phyloP scores from a whole-genome alignment of 306 rosid species.

The Nissolia schottii region DNA sequence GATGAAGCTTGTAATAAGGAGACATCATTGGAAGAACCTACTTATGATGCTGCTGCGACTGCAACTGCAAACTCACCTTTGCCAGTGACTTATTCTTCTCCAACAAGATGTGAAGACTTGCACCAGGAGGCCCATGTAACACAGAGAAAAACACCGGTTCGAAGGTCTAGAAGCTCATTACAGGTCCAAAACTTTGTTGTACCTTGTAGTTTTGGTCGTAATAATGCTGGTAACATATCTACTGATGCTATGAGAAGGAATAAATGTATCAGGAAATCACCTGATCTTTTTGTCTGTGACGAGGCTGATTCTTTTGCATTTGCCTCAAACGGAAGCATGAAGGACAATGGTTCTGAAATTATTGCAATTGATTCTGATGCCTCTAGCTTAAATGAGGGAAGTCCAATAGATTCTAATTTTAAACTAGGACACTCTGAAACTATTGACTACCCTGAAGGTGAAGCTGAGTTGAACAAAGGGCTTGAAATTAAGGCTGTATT shows the following conservation, averaged over 20 bases:
- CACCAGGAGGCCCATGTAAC: constrained; percentile 31
- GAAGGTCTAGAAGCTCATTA: constrained; percentile 65
- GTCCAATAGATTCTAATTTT: constrained; percentile 56
- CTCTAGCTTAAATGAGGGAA: constrained; percentile 58
- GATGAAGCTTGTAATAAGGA: constrained; percentile 38
- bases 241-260: constrained; percentile 45
- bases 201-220: constrained; percentile 44
- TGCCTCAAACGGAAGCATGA: constrained; percentile 61
- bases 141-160: constrained; percentile 43
- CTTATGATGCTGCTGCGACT: constrained; percentile 29
- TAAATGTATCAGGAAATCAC: constrained; percentile 54
- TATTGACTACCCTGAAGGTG: constrained; percentile 52
- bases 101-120: constrained; percentile 47
- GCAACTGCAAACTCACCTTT: constrained; percentile 44
- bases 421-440: constrained; percentile 54
- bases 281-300: constrained; percentile 47
- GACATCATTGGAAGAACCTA: constrained; percentile 39
- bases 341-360: constrained; percentile 68
- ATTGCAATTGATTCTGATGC: constrained; percentile 61
- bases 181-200: constrained; percentile 38
- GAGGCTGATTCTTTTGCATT: constrained; percentile 51
- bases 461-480: constrained; percentile 48
- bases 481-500: constrained; percentile 54
- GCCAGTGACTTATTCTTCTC: constrained; percentile 34
- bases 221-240: constrained; percentile 33